A percentile compares a stretch with the other conserved stretches of the same genome.
phyloP scores from a whole-genome alignment of 2,329 filamentous ascomycete genomes.

The Hypoxylon sp. region DNA sequence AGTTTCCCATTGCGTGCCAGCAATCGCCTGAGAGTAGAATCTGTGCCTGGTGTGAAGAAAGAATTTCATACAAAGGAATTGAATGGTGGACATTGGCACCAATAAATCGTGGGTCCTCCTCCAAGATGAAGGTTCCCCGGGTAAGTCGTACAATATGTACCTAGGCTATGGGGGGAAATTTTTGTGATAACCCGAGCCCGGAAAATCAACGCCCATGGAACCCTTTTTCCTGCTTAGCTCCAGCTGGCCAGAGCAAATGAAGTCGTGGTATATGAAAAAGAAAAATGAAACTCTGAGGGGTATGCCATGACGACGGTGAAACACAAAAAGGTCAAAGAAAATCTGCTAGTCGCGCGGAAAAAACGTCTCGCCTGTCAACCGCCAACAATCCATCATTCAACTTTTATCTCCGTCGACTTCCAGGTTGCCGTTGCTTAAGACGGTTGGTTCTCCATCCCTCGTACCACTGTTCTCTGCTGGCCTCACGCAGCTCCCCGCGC shows the following conservation, averaged over 20 bases:
- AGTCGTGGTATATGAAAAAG: slow-evolving; percentile 38
- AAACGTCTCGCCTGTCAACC: slow-evolving; percentile 28
- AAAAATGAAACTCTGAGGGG: slow-evolving; percentile 35
- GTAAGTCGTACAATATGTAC: neutral
- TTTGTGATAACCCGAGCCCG: slow-evolving; percentile 35
- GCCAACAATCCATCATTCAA: slow-evolving; percentile 11
- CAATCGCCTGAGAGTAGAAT: slow-evolving; percentile 34
- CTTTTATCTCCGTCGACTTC: slow-evolving; percentile 49
- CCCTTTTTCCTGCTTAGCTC: slow-evolving; percentile 34
- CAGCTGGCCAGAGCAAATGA: slow-evolving; percentile 34
- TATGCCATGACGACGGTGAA: slow-evolving; percentile 42
- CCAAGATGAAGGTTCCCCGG: neutral
- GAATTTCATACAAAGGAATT: slow-evolving; percentile 28
- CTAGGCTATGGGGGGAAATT: slow-evolving; percentile 7
- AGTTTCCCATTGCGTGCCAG: slow-evolving; percentile 34
- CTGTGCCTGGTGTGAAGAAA: slow-evolving; percentile 21
- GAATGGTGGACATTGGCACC: slow-evolving; percentile 27
- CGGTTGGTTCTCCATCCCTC: slow-evolving; percentile 88
- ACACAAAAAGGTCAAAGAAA: slow-evolving; percentile 30
- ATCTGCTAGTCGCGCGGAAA: slow-evolving; percentile 39
- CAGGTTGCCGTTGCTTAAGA: slow-evolving; percentile 62
- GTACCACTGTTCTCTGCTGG: slow-evolving; percentile 92
- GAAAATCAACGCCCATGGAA: slow-evolving; percentile 38
- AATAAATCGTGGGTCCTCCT: slow-evolving; percentile 4
- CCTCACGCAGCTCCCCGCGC: slow-evolving; percentile 88